Evolutionary conservation across 2,329 filamentous ascomycete genomes (phyloP), one percentile per base, ranked within the genome.

Genomic region (Cladophialophora carrionii): DNA sequence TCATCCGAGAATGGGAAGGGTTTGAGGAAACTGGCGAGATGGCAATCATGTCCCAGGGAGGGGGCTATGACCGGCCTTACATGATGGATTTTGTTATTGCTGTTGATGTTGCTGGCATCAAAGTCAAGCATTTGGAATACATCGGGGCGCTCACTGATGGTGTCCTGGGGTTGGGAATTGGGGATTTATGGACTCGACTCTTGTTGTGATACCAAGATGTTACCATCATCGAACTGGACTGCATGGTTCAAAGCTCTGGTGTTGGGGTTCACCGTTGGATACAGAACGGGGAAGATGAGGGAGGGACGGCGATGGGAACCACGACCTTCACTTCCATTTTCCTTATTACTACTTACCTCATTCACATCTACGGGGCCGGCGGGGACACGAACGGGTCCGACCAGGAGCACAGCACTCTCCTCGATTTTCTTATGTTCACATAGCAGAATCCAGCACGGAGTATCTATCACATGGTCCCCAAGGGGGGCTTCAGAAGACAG

Each of bases 391-490:
- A 43, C 17, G 24, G 52, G 52, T 34, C 10, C 31, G 2, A 9
- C 24, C 48, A 26, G 52, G 52, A 54, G 29, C 52, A 31, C 52
- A 54, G 52, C 10, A 34, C 52, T 34, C 52, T 54, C 51, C 51
- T 54, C 52, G 32, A 10, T 6, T 54, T 10, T 34, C 52, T n/a
- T 54, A n/a, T 31, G 24, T 54, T 54, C 52, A 34, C 17, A 54
- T 54, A 54, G 52, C 52, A 24, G 26, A 12, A 29, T 52, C 26
- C 37, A 43, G 37, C 22, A 20, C 22, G 22, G n/a, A 20, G n/a
- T 52, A 54, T 54, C 52, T 26, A 54, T 54, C 52, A 54, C 20
- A 54, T 20, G 52, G 52, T 54, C 52, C 52, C 52, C n/a, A 49
- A 20, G 17, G 24, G 20, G 24, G 48, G 24, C 52, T 17, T 34